Base-by-base conservation (phyloP, 176 grass and related monocot genomes). In the Rhynchospora breviuscula region DNA sequence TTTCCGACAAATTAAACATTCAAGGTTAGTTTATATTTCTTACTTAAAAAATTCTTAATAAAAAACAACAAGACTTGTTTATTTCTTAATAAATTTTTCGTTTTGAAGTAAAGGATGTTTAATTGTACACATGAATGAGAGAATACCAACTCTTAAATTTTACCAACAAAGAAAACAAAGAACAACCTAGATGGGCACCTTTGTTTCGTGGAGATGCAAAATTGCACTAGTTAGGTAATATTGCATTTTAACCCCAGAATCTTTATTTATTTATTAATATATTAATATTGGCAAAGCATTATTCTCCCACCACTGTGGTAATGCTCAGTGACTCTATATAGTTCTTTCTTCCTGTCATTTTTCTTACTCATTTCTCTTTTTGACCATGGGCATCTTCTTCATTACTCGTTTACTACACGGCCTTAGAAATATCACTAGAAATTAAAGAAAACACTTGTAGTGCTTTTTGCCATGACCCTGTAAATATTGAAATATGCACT, bases 301-400 rank as follows among this genome's bases (percentile, higher is more conserved):
- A 91, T 87, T 88, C 87, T 71, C 26, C 90, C 92, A 88, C 86
- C 86, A 94, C 26, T 67, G 53, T 59, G 75, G 13, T 92, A 88
- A 90, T 94, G 90, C 90, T 57, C 48, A 26, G 74, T 94, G 92
- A 94, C 67, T 85, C 66, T 17, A 29, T 17, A 18, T 77, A 76
- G 9, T 66, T 74, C 33, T 63, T 31, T 76, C 13, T 63, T 85
- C 29, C 61, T 62, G 21, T 70, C 81, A 84, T 72, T 67, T 84
- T 59, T 48, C 48, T 71, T 26, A 57, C 11, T 81, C 60, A 81
- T 65, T 47, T 65, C 18, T 80, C 78, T 47, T 67, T 82, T 82
- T 82, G 79, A 82, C 79, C 79, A 51, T 64, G 65, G 40, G 17
- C 66, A 65, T 54, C 72, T 76, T 76, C 48, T 76, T 53, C 19